Evolutionary conservation across 768 basidiomycete genomes (phyloP).

Genomic region (Royoungia palumana): DNA sequence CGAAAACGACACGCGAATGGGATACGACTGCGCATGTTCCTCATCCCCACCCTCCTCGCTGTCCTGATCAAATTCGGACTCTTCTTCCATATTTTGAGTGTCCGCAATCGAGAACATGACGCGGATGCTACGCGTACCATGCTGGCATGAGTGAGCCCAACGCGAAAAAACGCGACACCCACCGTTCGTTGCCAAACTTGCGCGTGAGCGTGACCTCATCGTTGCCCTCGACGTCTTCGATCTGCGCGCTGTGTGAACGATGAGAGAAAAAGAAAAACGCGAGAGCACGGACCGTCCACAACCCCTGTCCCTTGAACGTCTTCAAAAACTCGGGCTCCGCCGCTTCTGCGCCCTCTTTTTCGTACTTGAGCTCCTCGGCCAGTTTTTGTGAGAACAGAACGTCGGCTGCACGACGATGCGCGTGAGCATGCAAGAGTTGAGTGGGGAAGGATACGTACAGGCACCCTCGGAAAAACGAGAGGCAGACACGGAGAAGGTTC

Average conservation of each 20-base stretch:
- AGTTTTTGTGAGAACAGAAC: conserved; percentile 71
- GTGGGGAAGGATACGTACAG: conserved; percentile 29
- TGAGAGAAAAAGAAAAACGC: no score
- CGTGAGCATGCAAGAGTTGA: neutral
- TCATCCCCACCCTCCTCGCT: conserved; percentile 35
- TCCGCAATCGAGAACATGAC: conserved; percentile 93
- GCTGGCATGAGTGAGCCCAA: neutral
- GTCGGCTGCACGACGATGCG: conserved; percentile 51
- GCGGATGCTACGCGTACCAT: conserved; percentile 50
- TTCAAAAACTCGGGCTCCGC: conserved; percentile 73
- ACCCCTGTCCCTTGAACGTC: conserved; percentile 64
- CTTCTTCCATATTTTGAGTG: conserved; percentile 52
- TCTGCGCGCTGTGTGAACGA: conserved; percentile 33
- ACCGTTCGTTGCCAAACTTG: conserved; percentile 90
- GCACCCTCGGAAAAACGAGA: conserved; percentile 41
- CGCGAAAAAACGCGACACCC: conserved; percentile 29
- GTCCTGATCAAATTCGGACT: conserved; percentile 37
- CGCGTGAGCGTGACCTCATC: conserved; percentile 84
- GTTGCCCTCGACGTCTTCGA: conserved; percentile 65
- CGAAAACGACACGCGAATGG: conserved; percentile 75
- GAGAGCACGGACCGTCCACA: conserved; percentile 62
- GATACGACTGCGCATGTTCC: conserved; percentile 44
- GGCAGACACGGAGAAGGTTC: conserved; percentile 41
- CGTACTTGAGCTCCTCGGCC: conserved; percentile 80
- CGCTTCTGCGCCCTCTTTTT: conserved; percentile 53